These are phyloP conservation scores for Neurospora discreta DNA, from an alignment of 495 filamentous ascomycete genomes.

Conservation along the genomic window DNA sequence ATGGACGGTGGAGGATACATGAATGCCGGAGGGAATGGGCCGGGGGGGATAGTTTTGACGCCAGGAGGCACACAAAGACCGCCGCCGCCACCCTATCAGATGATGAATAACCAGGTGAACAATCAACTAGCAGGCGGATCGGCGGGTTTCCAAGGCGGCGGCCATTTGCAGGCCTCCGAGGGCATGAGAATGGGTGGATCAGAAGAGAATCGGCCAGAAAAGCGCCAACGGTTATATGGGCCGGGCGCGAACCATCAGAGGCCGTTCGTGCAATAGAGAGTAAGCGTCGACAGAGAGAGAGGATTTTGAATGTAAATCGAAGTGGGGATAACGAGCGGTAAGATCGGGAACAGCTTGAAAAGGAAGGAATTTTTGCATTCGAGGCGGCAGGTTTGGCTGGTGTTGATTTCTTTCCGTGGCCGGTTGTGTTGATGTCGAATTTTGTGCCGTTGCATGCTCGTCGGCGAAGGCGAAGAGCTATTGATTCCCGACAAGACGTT, in stretches of 20 bases:
- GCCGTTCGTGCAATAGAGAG: conserved; percentile 10
- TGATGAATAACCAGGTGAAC: neutral
- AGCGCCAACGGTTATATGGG: conserved; percentile 29
- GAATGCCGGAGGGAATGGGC: conserved; percentile 24
- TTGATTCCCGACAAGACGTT: neutral
- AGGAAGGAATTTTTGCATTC: neutral
- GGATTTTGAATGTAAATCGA: neutral
- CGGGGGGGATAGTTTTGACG: conserved; percentile 32
- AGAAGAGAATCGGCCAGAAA: conserved; percentile 23
- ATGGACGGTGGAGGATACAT: conserved; percentile 32
- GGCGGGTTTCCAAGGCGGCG: conserved; percentile 12
- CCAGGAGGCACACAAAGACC: conserved; percentile 28
- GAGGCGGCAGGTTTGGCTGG: neutral
- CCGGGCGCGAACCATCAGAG: conserved; percentile 16
- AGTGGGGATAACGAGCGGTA: neutral
- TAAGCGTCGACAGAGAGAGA: neutral
- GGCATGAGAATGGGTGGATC: conserved; percentile 8
- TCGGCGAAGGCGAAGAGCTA: neutral
- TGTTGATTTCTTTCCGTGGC: neutral
- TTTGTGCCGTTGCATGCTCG: neutral
- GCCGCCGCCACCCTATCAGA: neutral
- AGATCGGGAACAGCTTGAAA: neutral
- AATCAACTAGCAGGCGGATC: conserved; percentile 6
- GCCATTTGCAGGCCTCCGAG: conserved; percentile 15
- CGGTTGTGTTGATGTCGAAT: neutral